Percentiles rank a stretch among this genome's conserved stretches.
phyloP scores from a whole-genome alignment of 2,329 filamentous ascomycete species.

The Sporothrix dimorphospora region DNA sequence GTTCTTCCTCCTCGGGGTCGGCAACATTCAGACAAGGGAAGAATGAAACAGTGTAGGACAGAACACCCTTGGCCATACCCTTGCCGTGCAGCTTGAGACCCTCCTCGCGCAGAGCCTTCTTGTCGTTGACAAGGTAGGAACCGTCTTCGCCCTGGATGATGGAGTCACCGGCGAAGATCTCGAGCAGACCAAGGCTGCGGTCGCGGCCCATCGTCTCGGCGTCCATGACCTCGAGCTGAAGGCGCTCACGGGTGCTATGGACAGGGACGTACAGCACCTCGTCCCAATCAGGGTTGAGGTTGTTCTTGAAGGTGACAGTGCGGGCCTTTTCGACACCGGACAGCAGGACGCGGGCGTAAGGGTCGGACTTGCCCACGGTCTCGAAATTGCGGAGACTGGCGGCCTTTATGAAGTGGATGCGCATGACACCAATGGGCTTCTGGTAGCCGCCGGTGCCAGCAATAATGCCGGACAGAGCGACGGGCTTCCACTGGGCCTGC shows the following conservation, averaged over 20 bases:
- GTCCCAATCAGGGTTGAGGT: conserved; percentile 93
- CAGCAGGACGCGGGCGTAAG: conserved; percentile 84
- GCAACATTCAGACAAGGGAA: conserved; percentile 85
- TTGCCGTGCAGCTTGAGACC: conserved; percentile 75
- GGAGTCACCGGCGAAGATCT: conserved; percentile 77
- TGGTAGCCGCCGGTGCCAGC: conserved; percentile 85
- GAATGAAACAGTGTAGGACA: conserved; percentile 85
- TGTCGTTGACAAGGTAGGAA: conserved; percentile 78
- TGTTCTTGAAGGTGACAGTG: conserved; percentile 95
- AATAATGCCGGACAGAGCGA: conserved; percentile 77
- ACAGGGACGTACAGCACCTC: conserved; percentile 94
- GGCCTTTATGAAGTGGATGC: conserved; percentile 86
- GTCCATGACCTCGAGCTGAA: conserved; percentile 94
- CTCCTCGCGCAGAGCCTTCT: conserved; percentile 68
- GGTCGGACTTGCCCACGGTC: conserved; percentile 94
- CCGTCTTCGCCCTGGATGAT: conserved; percentile 76
- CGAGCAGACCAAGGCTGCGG: conserved; percentile 79
- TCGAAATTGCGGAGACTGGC: conserved; percentile 87
- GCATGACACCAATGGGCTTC: conserved; percentile 92
- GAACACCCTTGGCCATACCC: conserved; percentile 73
- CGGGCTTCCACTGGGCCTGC: conserved; percentile 92
- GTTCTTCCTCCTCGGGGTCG: conserved; percentile 85
- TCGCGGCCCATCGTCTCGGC: conserved; percentile 91
- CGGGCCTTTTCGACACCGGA: conserved; percentile 89
- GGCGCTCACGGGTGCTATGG: conserved; percentile 79